Conservation (phyloP, 371 early-diverging fungal genomes). For the Mortierella sp. region DNA sequence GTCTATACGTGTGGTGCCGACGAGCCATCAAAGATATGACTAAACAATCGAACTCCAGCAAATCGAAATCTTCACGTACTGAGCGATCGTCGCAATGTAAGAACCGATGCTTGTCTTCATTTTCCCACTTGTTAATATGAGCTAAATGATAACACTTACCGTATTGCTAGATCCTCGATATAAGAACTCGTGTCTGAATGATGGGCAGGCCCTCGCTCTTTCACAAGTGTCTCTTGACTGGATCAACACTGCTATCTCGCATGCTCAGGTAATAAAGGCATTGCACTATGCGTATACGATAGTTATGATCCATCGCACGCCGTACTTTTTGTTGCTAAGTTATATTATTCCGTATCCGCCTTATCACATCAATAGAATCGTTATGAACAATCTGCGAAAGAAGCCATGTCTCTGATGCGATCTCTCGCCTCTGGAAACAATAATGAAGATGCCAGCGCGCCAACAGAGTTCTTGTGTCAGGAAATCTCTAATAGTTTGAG, state of each 20-base stretch:
- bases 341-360: background rate
- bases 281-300: background rate
- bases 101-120: background rate
- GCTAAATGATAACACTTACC: background rate
- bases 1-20: constrained; percentile 47
- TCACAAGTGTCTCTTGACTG: constrained; percentile 46
- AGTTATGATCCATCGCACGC: background rate
- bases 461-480: constrained; percentile 35
- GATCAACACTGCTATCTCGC: constrained; percentile 44
- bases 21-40: constrained; percentile 54
- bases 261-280: constrained; percentile 35
- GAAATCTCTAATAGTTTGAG: constrained; percentile 30
- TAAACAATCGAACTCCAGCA: constrained; percentile 29
- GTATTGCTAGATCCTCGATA: constrained; percentile 33
- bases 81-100: constrained; percentile 45
- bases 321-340: background rate
- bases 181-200: constrained; percentile 35
- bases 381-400: constrained; percentile 37
- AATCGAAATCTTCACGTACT: constrained; percentile 44
- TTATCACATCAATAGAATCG: constrained; percentile 24
- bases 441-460: constrained; percentile 19
- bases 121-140: background rate
- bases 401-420: constrained; percentile 23
- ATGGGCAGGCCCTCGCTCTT: constrained; percentile 42
- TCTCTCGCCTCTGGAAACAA: background rate